phyloP scores from a whole-genome alignment of 2,329 filamentous ascomycete species.

The Colletotrichum sansevieriae region DNA sequence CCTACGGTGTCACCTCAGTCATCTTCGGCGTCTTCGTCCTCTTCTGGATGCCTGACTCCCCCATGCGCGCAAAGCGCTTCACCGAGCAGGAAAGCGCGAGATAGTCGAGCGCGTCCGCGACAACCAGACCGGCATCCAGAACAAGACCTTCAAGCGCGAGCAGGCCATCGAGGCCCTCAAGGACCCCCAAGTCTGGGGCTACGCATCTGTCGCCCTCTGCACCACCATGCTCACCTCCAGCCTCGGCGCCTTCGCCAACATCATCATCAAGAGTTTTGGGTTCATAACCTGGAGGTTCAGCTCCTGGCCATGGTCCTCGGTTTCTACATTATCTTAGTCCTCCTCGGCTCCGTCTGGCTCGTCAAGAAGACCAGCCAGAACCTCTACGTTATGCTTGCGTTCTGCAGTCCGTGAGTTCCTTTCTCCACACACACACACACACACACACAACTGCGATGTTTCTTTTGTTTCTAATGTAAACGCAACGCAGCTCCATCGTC shows the following conservation, averaged over 20 bases:
- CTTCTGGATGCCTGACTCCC: constrained; percentile 75
- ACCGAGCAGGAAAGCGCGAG: constrained; percentile 74
- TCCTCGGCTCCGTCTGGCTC: constrained; percentile 75
- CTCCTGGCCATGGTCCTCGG: constrained; percentile 82
- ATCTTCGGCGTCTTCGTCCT: constrained; percentile 75
- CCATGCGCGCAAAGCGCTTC: constrained; percentile 79
- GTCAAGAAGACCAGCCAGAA: constrained; percentile 79
- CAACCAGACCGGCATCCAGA: constrained; percentile 74
- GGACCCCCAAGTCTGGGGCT: constrained; percentile 77
- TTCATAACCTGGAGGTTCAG: constrained; percentile 81
- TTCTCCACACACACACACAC: background rate
- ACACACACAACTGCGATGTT: background rate
- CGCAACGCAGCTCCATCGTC: constrained; percentile 69
- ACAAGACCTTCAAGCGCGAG: constrained; percentile 61
- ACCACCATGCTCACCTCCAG: constrained; percentile 81
- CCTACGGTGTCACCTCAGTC: constrained; percentile 72
- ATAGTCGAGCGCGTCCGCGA: constrained; percentile 71
- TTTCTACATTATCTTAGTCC: constrained; percentile 78
- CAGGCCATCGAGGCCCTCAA: constrained; percentile 65
- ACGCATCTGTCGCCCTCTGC: constrained; percentile 75
- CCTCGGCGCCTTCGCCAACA: constrained; percentile 79
- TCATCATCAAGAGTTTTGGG: constrained; percentile 78
- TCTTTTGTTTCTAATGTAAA: too few species aligned
- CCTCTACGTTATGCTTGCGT: constrained; percentile 73
- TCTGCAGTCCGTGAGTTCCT: constrained; percentile 71